Conservation (phyloP, 1,139 yeast species). For the Debaryomyces psychrophilus region DNA sequence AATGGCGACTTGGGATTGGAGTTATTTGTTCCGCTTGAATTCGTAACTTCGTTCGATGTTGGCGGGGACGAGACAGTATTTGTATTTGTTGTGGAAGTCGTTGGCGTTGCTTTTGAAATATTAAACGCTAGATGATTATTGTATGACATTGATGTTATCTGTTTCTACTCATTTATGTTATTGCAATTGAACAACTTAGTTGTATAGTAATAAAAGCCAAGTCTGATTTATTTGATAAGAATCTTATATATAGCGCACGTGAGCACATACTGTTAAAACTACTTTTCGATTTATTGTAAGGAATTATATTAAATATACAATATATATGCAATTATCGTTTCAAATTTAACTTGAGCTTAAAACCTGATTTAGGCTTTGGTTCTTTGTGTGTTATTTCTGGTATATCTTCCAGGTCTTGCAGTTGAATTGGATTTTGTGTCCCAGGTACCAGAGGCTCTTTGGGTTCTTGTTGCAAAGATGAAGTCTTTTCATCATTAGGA, state of each 20-base stretch:
- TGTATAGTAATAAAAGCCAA: not conserved
- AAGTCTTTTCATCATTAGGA: constrained; percentile 16
- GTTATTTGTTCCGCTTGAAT: constrained; percentile 23
- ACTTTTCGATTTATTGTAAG: not conserved
- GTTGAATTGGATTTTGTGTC: constrained; percentile 8
- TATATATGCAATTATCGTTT: constrained; percentile 15
- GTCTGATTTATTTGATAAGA: not conserved
- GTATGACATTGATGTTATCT: constrained; percentile 28
- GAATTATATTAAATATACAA: not conserved
- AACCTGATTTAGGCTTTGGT: constrained; percentile 18
- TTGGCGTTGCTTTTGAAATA: constrained; percentile 45
- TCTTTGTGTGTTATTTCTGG: constrained; percentile 1
- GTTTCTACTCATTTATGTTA: constrained; percentile 3
- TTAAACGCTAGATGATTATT: constrained; percentile 41
- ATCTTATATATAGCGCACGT: not conserved
- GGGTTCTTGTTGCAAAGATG: not conserved
- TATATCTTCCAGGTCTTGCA: constrained; percentile 1
- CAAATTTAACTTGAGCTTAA: constrained; percentile 29
- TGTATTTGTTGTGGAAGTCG: constrained; percentile 47
- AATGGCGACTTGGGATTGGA: constrained; percentile 22
- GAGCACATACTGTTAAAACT: not conserved
- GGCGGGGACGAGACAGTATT: constrained; percentile 31
- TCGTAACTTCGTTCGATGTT: constrained; percentile 15
- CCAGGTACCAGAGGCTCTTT: constrained; percentile 5
- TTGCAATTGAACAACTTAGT: not conserved